Conservation (phyloP, 352 stramenopile species). For the Phytophthora vignae region DNA sequence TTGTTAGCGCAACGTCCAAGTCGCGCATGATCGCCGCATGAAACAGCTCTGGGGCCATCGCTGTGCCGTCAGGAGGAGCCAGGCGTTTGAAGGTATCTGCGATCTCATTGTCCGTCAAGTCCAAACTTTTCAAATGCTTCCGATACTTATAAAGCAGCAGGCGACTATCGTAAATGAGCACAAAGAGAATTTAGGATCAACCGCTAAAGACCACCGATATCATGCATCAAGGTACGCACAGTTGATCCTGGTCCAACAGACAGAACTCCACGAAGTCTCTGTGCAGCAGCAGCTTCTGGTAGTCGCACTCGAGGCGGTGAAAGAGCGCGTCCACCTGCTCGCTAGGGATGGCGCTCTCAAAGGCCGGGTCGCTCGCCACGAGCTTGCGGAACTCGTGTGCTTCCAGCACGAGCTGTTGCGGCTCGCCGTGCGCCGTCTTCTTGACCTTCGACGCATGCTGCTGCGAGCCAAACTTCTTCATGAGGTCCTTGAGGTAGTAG, state of each 20-base stretch:
- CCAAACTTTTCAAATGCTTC: constrained; percentile 61
- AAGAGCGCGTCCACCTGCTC: constrained; percentile 83
- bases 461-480: constrained; percentile 69
- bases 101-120: constrained; percentile 82
- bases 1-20: constrained; percentile 82
- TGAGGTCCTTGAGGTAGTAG: constrained; percentile 88
- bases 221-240: constrained; percentile 48
- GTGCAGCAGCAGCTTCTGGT: constrained; percentile 62
- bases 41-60: constrained; percentile 66
- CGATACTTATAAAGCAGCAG: constrained; percentile 84
- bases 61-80: constrained; percentile 38
- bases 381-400: constrained; percentile 82
- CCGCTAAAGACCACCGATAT: background rate
- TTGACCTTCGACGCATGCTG: constrained; percentile 54
- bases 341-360: constrained; percentile 71
- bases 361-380: constrained; percentile 79
- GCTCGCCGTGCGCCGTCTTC: constrained; percentile 38
- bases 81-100: constrained; percentile 77
- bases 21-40: constrained; percentile 71
- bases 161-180: constrained; percentile 43
- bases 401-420: constrained; percentile 62
- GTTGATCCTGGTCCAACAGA: constrained; percentile 77
- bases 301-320: constrained; percentile 69
- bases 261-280: constrained; percentile 87
- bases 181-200: background rate